These are phyloP conservation scores for Leishmania amazonensis DNA, from an alignment of 208 protist species.

Conservation along the genomic window DNA sequence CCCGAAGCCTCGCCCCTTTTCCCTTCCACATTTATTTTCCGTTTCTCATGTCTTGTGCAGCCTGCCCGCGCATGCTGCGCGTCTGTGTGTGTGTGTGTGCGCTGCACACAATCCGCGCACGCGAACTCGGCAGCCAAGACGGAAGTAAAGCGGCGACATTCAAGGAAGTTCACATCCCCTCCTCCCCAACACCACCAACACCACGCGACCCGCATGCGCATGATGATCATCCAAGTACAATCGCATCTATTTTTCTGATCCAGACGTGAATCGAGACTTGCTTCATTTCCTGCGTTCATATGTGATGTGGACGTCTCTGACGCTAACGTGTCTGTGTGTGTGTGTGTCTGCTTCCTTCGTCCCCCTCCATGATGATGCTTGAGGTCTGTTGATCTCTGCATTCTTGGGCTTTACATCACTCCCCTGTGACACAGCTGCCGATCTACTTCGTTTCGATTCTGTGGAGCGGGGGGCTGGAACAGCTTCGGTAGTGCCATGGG, in stretches of 20 bases:
- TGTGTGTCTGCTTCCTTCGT: background rate
- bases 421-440: too few relatives aligned
- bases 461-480: too few relatives aligned
- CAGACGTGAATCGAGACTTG: constrained; percentile 21
- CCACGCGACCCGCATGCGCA: background rate
- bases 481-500: too few relatives aligned
- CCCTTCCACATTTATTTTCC: background rate
- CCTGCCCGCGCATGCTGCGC: background rate
- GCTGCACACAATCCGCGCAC: background rate
- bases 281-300: constrained; percentile 11
- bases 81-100: background rate
- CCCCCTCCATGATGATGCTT: background rate
- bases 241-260: constrained; percentile 83
- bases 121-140: background rate
- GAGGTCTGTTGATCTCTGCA: background rate
- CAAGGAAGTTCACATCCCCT: background rate
- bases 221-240: constrained; percentile 44
- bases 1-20: background rate
- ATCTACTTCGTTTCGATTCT: too few relatives aligned
- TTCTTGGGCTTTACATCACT: too few relatives aligned
- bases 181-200: background rate
- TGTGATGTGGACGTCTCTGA: constrained; percentile 1
- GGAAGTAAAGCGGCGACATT: background rate
- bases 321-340: background rate
- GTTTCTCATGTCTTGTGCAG: background rate